Evolutionary conservation across 148 eudicot species (phyloP).

Genomic region (Fagopyrum esculentum): DNA sequence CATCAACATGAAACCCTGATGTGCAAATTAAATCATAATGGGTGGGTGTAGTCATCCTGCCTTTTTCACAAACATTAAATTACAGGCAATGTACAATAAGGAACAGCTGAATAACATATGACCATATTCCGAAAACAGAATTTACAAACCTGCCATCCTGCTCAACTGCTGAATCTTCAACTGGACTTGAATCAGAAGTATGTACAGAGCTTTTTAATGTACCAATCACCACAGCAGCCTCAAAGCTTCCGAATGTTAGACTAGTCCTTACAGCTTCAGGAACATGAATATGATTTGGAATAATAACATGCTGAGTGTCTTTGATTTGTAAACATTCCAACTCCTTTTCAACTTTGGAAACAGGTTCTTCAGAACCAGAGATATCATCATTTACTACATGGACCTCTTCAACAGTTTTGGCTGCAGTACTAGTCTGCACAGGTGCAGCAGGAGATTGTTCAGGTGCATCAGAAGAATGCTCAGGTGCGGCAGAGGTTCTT

Average conservation of each 20-base stretch:
- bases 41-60: background rate
- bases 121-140: conserved; percentile 3
- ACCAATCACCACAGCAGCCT: conserved; percentile 45
- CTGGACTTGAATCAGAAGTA: conserved; percentile 36
- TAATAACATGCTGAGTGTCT: conserved; percentile 53
- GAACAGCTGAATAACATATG: background rate
- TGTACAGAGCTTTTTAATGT: conserved; percentile 29
- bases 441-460: conserved; percentile 3
- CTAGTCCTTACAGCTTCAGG: conserved; percentile 64
- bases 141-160: conserved; percentile 43
- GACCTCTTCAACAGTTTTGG: conserved; percentile 24
- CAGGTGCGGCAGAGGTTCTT: conserved; percentile 29
- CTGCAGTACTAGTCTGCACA: conserved; percentile 5
- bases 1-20: background rate
- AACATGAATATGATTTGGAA: conserved; percentile 66
- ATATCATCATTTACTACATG: conserved; percentile 21
- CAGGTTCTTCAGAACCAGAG: conserved; percentile 32
- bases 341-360: conserved; percentile 38
- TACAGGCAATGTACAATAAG: background rate
- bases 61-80: background rate
- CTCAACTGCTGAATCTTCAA: conserved; percentile 37
- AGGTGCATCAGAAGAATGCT: conserved; percentile 23
- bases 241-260: conserved; percentile 86
- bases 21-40: background rate
- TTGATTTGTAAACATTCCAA: conserved; percentile 46